Base-by-base conservation (phyloP, 2,329 filamentous ascomycete species). In the Didymosphaeria variabile region DNA sequence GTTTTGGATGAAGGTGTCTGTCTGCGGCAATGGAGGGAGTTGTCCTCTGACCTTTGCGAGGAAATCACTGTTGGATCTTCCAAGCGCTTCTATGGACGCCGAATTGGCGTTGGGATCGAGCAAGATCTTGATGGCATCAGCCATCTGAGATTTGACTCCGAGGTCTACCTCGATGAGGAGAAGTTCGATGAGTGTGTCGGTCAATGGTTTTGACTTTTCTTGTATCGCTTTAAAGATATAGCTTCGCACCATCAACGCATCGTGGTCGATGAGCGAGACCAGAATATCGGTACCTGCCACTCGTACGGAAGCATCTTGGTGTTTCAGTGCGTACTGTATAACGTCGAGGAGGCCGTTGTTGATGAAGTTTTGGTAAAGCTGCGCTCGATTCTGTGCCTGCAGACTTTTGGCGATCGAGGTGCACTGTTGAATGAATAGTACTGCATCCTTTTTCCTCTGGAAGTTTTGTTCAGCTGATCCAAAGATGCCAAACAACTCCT, bases 391-490 rank as follows among this genome's bases (percentile, higher is more conserved):
- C 29, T 90, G 91, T 2, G 91, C 91, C 75, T 98, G 95, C 19
- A 99, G 85, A 72, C 93, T 97, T 82, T 99, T 99, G 1, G 93
- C 93, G 70, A 98, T 95, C 3, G 90, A 87, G 68, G 93, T 97
- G 80, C 94, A 98, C 77, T 98, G 94, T 77, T 98, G 94, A 61
- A 99, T 95, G 78, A 99, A 98, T 40, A 96, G 85, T 12, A 99
- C 94, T 0, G 93, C 95, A 70, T 98, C 92, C 79, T 97, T 97
- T 79, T 95, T 96, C 62, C 91, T 88, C 72, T 88, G 88, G 55
- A 86, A 82, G 53, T 91, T 88, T 55, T 79, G 76, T 61, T 88
- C 87, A 26, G 88, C 83, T 0, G 88, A 82, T 21, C 85, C 87
- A 73, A 98, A 97, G 64, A 98, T 93, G 57, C 87, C 86, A 76